Conservation (phyloP, 1,284 basidiomycete species). For the Puccinia coronata region DNA sequence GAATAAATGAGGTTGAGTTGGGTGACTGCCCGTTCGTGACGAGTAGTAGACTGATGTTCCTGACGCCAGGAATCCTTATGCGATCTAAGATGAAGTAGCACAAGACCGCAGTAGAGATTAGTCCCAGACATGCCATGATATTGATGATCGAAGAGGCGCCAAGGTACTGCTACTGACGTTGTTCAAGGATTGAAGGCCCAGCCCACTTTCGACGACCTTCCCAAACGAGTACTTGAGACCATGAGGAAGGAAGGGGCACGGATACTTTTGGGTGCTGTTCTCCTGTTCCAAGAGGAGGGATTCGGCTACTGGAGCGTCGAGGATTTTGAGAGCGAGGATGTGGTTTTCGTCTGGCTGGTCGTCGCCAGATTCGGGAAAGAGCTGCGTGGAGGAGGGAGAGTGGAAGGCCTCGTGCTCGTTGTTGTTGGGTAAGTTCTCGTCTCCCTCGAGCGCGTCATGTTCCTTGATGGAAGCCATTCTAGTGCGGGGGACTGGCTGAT, state of each 20-base stretch:
- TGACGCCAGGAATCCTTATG: not conserved
- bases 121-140: not conserved
- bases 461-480: slow-evolving; percentile 10
- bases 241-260: not conserved
- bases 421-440: not conserved
- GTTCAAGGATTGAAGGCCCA: slow-evolving; percentile 11
- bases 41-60: not conserved
- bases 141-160: too few species aligned
- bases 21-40: not conserved
- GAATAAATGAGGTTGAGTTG: not conserved
- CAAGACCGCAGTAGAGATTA: not conserved
- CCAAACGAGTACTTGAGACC: slow-evolving; percentile 13
- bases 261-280: not conserved
- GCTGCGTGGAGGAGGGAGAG: too few species aligned
- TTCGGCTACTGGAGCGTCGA: not conserved
- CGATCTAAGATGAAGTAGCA: not conserved
- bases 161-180: not conserved
- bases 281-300: not conserved
- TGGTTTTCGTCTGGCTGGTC: not conserved
- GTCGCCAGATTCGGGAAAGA: not conserved
- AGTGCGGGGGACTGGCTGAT: not conserved
- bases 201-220: not conserved
- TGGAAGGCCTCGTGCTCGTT: too few species aligned
- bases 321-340: not conserved
- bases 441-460: not conserved